Base-by-base conservation (phyloP, 352 stramenopile genomes). In the Aphanomyces cochlioides region DNA sequence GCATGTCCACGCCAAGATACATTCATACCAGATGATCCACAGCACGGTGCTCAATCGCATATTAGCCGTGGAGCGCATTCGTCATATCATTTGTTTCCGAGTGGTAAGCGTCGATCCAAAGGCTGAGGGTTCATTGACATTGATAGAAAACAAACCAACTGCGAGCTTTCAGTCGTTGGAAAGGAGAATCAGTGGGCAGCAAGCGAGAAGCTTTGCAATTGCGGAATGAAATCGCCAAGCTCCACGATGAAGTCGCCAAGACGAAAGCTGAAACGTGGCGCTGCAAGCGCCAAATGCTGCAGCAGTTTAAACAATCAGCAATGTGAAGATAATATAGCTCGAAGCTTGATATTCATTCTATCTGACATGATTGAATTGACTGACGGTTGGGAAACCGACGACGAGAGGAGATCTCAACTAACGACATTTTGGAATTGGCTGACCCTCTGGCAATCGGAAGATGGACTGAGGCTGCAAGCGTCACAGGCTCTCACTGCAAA, bases 231-330 rank as follows among this genome's bases (percentile, higher is more conserved):
- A 87, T 90, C 69, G 81, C 79, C 15, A 88, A 87, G 69, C 74
- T 90, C 5, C 81, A 90, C 45, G 77, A 89, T 13, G 82, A 90
- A 59, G 66, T 90, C 8, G 79, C 79, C 4, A 83, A 79, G 48
- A 86, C 81, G 56, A 90, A 90, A 71, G 86, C 81, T 5, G 82
- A 90, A 67, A 83, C 80, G 5, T 90, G 80, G 80, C 71, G 78
- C 54, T 90, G 90, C 81, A 92, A 90, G 72, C 79, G 82, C 13
- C 85, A 92, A 77, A 68, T 90, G 50, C 75, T 92, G 17, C 88
- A 90, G 73, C 80, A 92, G 60, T 90, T 89, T 39, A 69, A 69
- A 21, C 63, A 69, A 21, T 69, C 63, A 8, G 63, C 63, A 37
- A 69, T 69, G 63, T 69, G 50, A 69, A 58, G 28, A 28, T 28